Base-by-base conservation (phyloP, 1,139 yeast genomes). In the Yamadazyma oceani region DNA sequence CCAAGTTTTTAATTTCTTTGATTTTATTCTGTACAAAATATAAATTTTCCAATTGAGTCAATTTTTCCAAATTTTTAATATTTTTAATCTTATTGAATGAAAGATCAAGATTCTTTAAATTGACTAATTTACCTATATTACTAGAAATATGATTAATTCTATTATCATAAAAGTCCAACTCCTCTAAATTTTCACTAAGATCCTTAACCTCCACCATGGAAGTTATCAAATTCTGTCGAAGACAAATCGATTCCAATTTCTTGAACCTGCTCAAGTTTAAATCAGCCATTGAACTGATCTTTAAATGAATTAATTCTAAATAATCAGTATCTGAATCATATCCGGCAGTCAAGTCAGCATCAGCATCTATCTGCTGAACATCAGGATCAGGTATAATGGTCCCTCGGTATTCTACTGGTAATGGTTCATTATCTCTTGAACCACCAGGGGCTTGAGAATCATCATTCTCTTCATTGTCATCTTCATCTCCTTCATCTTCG, bases 21-120 rank as follows among this genome's bases (percentile, higher is more conserved):
- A 94, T 88, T 55, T 80, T 86, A 60, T 94, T 94, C 56, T 92
- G 97, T 30, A 94, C 96, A 60, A 92, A 79, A 56, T 80, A 94
- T 32, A 94, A 58, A 45, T 85, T 79, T 48, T 78, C 79, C 48
- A 94, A 62, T 5, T 82, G 69, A 1, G 65, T 66, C 49, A 90
- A 66, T 3, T 77, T 70, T 31, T 81, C 87, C 31, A 92, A 51
- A 57, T 90, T 87, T 64, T 87, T 87, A 52, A 94, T 85, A 58
- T 84, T 86, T 53, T 85, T 84, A 55, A 94, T 87, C 55, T 84
- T 86, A 64, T 94, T 94, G 66, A 92, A 94, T 28, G 96, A 86
- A 25, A 94, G 69, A 60, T 94, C 99, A 48, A 94, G 69, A 38
- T 61, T 74, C 41, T 62, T 73, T 53, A 92, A 63, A 17, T 78